Conservation (phyloP, 2,329 filamentous ascomycete genomes). For the Fusarium illudens region DNA sequence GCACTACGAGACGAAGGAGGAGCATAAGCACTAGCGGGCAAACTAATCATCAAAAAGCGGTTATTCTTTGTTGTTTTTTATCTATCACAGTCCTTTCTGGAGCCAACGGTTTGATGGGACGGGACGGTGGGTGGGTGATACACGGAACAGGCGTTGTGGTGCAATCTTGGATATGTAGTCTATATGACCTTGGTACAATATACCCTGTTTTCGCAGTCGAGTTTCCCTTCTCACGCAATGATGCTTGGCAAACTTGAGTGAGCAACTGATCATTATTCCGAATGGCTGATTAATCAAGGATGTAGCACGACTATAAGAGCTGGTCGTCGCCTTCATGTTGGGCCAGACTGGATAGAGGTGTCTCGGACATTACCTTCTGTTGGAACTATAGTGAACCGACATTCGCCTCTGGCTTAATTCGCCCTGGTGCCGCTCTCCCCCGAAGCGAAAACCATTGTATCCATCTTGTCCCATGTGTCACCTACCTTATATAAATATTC, state of each 20-base stretch:
- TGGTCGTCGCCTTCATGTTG: background rate
- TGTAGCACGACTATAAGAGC: background rate
- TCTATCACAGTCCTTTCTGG: background rate
- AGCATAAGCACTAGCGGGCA: conserved; percentile 44
- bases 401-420: too few relatives aligned
- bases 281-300: background rate
- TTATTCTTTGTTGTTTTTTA: background rate
- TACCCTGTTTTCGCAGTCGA: background rate
- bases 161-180: background rate
- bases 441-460: too few relatives aligned
- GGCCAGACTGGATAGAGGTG: background rate
- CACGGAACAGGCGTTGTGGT: background rate
- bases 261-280: background rate
- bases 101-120: background rate
- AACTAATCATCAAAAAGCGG: conserved; percentile 1
- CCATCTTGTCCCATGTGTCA: too few relatives aligned
- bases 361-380: too few relatives aligned
- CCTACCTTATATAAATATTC: too few relatives aligned
- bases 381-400: too few relatives aligned
- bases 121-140: background rate
- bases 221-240: background rate
- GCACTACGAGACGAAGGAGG: conserved; percentile 58
- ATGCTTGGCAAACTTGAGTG: background rate
- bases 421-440: too few relatives aligned
- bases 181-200: background rate